Conservation (phyloP, 2,329 filamentous ascomycete genomes). For the Pseudocercospora crystallina region DNA sequence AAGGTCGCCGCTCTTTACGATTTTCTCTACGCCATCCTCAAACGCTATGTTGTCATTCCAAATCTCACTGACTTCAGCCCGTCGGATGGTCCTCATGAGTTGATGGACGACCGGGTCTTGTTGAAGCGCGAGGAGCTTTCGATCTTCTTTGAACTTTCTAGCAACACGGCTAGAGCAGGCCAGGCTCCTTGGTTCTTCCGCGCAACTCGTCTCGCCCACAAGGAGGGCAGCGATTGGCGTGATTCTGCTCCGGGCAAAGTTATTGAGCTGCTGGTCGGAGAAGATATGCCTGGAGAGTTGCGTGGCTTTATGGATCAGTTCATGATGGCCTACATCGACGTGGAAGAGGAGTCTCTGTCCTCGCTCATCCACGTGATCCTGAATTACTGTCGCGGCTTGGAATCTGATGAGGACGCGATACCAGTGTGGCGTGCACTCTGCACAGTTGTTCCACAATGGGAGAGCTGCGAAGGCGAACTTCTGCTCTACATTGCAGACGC, state of each 20-base stretch:
- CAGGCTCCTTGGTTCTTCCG: constrained; percentile 9
- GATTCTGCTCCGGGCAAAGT: constrained; percentile 24
- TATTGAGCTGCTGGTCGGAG: constrained; percentile 13
- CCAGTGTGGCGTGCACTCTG: constrained; percentile 9
- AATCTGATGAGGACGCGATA: constrained; percentile 1
- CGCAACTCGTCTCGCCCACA: constrained; percentile 2
- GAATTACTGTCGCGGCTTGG: constrained; percentile 16
- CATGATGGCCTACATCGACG: constrained; percentile 17
- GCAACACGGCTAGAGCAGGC: background rate
- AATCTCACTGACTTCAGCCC: background rate
- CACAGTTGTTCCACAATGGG: constrained; percentile 17
- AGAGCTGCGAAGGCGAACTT: constrained; percentile 21
- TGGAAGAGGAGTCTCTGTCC: constrained; percentile 22
- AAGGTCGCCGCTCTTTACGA: constrained; percentile 20
- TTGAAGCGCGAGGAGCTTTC: constrained; percentile 8
- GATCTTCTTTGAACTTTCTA: background rate
- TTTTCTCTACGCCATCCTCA: constrained; percentile 17
- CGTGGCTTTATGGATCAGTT: background rate
- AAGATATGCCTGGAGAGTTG: constrained; percentile 1
- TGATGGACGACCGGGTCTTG: constrained; percentile 2
- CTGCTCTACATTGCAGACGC: constrained; percentile 11
- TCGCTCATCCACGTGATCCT: constrained; percentile 21
- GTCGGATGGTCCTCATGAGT: background rate
- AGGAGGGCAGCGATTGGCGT: constrained; percentile 11
- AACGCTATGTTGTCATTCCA: constrained; percentile 3